Conservation (phyloP, 2,329 filamentous ascomycete species). For the Phaeosphaeria sp. region DNA sequence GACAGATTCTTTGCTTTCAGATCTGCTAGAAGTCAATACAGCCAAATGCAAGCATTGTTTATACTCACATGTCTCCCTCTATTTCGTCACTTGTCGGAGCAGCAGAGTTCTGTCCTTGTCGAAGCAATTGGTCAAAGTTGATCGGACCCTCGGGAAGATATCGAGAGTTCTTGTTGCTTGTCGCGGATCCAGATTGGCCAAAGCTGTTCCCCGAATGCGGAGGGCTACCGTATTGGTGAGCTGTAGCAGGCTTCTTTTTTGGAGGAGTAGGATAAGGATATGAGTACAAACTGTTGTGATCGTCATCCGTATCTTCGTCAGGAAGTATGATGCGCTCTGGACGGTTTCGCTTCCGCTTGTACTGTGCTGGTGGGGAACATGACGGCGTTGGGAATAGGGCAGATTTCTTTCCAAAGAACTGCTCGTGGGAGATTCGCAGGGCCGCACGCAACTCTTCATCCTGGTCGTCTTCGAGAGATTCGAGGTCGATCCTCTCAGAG, state of each 20-base stretch:
- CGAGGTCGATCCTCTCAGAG: background rate
- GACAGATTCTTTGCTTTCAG: conserved; percentile 26
- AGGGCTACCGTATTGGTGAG: background rate
- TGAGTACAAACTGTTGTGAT: background rate
- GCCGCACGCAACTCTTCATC: background rate
- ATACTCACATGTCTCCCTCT: conserved; percentile 28
- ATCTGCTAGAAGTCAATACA: conserved; percentile 4
- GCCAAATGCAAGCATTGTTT: background rate
- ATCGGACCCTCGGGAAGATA: background rate
- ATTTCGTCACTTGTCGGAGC: conserved; percentile 17
- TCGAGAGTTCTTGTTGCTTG: background rate
- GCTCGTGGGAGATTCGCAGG: background rate
- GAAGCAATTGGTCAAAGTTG: background rate
- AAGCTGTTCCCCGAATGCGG: background rate
- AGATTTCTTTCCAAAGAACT: background rate
- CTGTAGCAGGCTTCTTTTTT: background rate
- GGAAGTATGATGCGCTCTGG: background rate
- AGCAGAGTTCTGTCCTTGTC: background rate
- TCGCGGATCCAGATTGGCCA: background rate
- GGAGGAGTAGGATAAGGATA: too few species aligned
- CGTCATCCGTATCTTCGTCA: background rate
- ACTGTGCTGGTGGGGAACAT: background rate
- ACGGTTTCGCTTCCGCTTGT: background rate
- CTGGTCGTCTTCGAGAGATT: background rate
- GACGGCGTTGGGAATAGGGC: background rate